These are phyloP conservation scores for Ophiosphaerella narmari DNA, from an alignment of 2,329 filamentous ascomycete species.

Conservation along the genomic window DNA sequence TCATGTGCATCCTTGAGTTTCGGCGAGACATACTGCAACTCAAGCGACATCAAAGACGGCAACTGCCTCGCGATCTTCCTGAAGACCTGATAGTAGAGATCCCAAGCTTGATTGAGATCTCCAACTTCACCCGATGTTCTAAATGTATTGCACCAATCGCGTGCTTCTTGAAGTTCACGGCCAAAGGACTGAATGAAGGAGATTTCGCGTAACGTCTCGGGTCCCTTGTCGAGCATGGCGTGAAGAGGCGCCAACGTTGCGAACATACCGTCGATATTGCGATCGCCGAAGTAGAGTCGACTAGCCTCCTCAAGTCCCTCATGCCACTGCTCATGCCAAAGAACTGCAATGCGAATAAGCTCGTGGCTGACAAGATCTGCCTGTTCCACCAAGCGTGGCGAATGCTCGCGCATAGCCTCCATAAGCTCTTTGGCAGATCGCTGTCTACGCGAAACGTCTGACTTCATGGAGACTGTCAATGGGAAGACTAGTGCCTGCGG, in stretches of 20 bases:
- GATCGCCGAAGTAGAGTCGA: constrained; percentile 93
- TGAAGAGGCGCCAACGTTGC: constrained; percentile 86
- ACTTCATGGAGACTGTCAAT: constrained; percentile 97
- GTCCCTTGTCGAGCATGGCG: constrained; percentile 85
- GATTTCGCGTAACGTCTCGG: constrained; percentile 91
- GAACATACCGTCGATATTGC: constrained; percentile 98
- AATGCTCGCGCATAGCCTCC: constrained; percentile 97
- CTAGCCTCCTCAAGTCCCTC: constrained; percentile 97
- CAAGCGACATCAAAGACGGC: constrained; percentile 87
- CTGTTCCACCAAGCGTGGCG: constrained; percentile 88
- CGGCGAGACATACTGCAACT: constrained; percentile 95
- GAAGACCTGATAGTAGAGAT: constrained; percentile 98
- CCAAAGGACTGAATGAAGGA: constrained; percentile 98
- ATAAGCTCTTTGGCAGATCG: constrained; percentile 91
- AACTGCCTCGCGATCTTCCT: constrained; percentile 91
- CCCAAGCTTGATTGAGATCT: constrained; percentile 97
- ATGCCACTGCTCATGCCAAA: constrained; percentile 99
- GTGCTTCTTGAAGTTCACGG: constrained; percentile 89
- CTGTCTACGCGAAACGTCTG: constrained; percentile 80
- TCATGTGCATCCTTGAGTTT: constrained; percentile 84
- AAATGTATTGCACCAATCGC: constrained; percentile 95
- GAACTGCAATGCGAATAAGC: constrained; percentile 91
- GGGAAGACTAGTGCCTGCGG: constrained; percentile 97
- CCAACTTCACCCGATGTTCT: constrained; percentile 85
- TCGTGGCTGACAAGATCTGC: constrained; percentile 95